Percentiles rank a stretch among this genome's conserved stretches.
Evolutionary conservation across 306 rosid genomes (phyloP).

Genomic region (Phaseolus lunatus): DNA sequence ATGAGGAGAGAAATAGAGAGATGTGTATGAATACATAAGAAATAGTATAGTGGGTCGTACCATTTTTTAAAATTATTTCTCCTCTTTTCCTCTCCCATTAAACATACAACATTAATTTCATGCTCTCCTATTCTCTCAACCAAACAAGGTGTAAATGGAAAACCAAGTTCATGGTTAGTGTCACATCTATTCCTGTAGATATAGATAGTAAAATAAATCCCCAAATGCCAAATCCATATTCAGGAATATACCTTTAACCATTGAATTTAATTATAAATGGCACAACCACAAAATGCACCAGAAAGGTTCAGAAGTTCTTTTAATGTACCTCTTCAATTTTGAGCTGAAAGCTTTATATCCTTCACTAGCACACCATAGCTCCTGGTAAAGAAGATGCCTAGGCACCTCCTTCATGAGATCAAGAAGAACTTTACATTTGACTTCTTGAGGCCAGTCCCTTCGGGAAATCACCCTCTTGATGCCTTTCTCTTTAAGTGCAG

Average conservation of each 20-base stretch:
- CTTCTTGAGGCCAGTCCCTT: slow-evolving; percentile 99
- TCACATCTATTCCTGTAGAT: background rate
- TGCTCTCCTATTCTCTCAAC: no score
- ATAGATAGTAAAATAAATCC: background rate
- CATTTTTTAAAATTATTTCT: no score
- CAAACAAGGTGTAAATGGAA: background rate
- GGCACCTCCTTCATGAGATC: slow-evolving; percentile 98
- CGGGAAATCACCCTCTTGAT: slow-evolving; percentile 97
- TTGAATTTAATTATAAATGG: slow-evolving; percentile 23
- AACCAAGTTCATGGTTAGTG: slow-evolving; percentile 21
- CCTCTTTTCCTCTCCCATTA: no score
- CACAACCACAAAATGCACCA: slow-evolving; percentile 34
- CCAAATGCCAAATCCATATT: slow-evolving; percentile 31
- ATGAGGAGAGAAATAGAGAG: no score
- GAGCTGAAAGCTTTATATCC: slow-evolving; percentile 93
- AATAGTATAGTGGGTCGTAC: no score
- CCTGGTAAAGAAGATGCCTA: slow-evolving; percentile 87
- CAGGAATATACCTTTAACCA: slow-evolving; percentile 9
- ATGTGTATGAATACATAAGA: no score
- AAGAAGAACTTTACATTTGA: slow-evolving; percentile 87
- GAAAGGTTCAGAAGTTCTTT: slow-evolving; percentile 35
- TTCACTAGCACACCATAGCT: slow-evolving; percentile 98
- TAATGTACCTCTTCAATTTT: slow-evolving; percentile 78
- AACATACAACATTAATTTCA: no score
- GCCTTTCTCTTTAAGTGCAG: slow-evolving; percentile 98